Base-by-base conservation (phyloP, 2,329 filamentous ascomycete species). In the Cadophora sp. region DNA sequence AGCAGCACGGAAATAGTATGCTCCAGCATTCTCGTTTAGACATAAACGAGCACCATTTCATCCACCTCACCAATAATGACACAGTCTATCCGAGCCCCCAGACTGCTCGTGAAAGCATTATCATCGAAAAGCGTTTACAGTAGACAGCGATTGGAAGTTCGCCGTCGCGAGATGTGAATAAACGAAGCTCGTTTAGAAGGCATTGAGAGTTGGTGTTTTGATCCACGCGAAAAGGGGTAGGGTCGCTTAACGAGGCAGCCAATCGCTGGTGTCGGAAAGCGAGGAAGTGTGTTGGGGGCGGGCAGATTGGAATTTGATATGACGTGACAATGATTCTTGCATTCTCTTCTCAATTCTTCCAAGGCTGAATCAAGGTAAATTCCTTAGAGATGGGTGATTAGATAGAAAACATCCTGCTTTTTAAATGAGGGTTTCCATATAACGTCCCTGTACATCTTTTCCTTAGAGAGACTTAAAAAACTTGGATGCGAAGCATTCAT, bases 231-330 rank as follows among this genome's bases (percentile, higher is more conserved):
- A 27, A 26, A 27, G 11, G 24, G 50, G 50, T 31, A 31, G 27
- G 5, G 51, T 55, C 27, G 51, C 51, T 55, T 55, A 55, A 55
- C 51, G 51, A 55, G 51, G 1, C 5, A 55, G 51, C 51, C 51
- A 55, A 55, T 55, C 51, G 51, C 51, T 55, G 51, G 16, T 16
- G 14, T 3, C 6, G 51, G 51, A 55, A 19, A 55, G 51, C 51
- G 51, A 55, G 51, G 6, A 19, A 9, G 50, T 29, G 26, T 29
- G 26, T 53, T 9, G 11, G 2, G 11, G 40, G 16, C 6, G 11
- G 12, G 40, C 14, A 43, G 14, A 11, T 19, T 43, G 16, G 40
- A 19, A 43, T 19, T 16, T 43, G 40, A 14, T 16, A 16, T 9
- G 37, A 12, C 31, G 9, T 34, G 31, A 9, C 31, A 34, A 9